A percentile compares a stretch with the other conserved stretches of the same genome.
These are phyloP conservation scores for Auxenochlorella pyrenoidosa DNA, from an alignment of 139 green algal genomes.

Conservation along the genomic window DNA sequence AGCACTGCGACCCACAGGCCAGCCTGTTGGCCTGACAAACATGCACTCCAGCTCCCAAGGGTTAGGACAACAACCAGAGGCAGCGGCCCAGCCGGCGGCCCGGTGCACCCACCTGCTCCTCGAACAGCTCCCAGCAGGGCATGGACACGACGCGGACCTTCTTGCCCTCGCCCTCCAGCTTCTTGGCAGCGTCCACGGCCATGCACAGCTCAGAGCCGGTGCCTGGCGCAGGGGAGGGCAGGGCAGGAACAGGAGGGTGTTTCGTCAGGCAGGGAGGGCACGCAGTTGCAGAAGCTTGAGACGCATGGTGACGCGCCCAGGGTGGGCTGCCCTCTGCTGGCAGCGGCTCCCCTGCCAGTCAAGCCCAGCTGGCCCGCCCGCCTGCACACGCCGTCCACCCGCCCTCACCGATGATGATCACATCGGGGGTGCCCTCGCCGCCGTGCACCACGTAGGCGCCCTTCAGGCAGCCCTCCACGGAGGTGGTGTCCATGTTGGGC, in stretches of 20 bases:
- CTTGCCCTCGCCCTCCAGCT: conserved; percentile 86
- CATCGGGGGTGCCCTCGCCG: conserved; percentile 71
- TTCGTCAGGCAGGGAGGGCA: background rate
- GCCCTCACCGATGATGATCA: conserved; percentile 88
- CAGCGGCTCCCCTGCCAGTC: too few relatives aligned
- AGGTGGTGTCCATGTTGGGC: conserved; percentile 89
- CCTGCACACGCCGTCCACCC: too few relatives aligned
- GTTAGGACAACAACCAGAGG: too few relatives aligned
- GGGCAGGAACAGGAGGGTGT: background rate
- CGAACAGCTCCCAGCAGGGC: conserved; percentile 97
- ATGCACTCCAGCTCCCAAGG: too few relatives aligned
- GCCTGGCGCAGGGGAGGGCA: background rate
- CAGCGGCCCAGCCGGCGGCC: too few relatives aligned
- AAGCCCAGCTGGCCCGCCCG: too few relatives aligned
- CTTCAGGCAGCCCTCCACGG: conserved; percentile 82
- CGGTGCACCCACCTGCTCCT: conserved; percentile 88
- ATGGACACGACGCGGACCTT: conserved; percentile 96
- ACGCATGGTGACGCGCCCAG: too few relatives aligned
- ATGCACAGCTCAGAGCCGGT: conserved; percentile 95
- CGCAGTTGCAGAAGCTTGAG: too few relatives aligned
- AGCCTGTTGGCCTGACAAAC: too few relatives aligned
- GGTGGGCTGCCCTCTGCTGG: too few relatives aligned
- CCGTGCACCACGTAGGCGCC: conserved; percentile 92
- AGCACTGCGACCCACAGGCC: too few relatives aligned
- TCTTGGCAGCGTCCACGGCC: conserved; percentile 83